Evolutionary conservation across 2,329 filamentous ascomycete species (phyloP).

Genomic region (Polytolypa hystricis): DNA sequence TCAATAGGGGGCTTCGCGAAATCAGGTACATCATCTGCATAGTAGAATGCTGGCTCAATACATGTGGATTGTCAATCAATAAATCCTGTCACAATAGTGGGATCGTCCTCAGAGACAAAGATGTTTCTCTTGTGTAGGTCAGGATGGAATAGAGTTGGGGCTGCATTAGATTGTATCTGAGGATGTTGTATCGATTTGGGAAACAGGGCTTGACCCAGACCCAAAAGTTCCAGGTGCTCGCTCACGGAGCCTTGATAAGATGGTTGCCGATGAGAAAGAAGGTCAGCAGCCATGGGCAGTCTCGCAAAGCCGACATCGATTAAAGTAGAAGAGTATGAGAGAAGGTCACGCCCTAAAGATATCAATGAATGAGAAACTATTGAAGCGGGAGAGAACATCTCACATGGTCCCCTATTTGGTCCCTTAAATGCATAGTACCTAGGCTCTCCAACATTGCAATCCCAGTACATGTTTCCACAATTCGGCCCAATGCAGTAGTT

Average conservation of each 20-base stretch:
- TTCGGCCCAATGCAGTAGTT: slow-evolving; percentile 12
- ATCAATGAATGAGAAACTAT: slow-evolving; percentile 11
- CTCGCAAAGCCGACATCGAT: slow-evolving; percentile 29
- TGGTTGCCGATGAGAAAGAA: slow-evolving; percentile 13
- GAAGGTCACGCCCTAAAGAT: slow-evolving; percentile 24
- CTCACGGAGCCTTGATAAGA: slow-evolving; percentile 26
- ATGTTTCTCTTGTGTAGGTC: slow-evolving; percentile 35
- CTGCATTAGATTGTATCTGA: slow-evolving; percentile 18
- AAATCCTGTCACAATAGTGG: slow-evolving; percentile 27
- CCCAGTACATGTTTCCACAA: slow-evolving; percentile 13
- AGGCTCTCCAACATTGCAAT: slow-evolving; percentile 16
- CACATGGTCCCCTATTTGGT: slow-evolving; percentile 31
- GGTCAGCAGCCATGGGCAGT: slow-evolving; percentile 16
- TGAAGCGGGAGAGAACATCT: slow-evolving; percentile 12
- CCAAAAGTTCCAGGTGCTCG: slow-evolving; percentile 24
- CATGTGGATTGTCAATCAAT: slow-evolving; percentile 35
- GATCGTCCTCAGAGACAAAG: slow-evolving; percentile 30
- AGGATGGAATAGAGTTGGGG: slow-evolving; percentile 27
- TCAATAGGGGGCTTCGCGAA: slow-evolving; percentile 23
- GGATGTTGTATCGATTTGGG: slow-evolving; percentile 19
- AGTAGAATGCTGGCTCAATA: slow-evolving; percentile 32
- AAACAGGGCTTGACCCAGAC: slow-evolving; percentile 19
- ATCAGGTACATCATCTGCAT: slow-evolving; percentile 29
- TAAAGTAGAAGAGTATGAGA: slow-evolving; percentile 25
- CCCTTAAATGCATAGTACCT: slow-evolving; percentile 23